Base-by-base conservation (phyloP, 2,329 filamentous ascomycete species). In the Trichoderma sp. region DNA sequence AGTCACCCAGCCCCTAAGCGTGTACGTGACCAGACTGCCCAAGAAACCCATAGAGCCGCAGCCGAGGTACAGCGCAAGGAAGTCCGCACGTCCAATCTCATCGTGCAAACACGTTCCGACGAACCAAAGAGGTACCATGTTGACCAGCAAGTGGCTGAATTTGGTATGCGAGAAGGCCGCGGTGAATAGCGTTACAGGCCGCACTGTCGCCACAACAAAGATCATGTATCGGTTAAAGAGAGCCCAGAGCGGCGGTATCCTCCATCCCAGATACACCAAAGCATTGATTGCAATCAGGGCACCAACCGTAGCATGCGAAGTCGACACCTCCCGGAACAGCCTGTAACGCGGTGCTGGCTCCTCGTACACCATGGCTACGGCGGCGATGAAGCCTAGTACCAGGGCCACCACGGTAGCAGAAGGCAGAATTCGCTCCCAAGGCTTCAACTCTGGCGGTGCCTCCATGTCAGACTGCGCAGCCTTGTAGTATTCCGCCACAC, bases 161-260 rank as follows among this genome's bases (percentile, higher is more conserved):
- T 83, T 84, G 72, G 93, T 89, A 84, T 97, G 94, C 24, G 91
- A 93, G 85, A 95, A 94, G 67, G 90, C 85, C 78, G 90, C 90
- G 41, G 90, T 90, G 33, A 96, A 80, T 77, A 94, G 83, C 77
- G 89, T 88, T 24, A 90, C 75, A 4, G 93, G 88, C 77, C 88
- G 88, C 9, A 93, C 93, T 69, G 91, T 91, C 7, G 90, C 92
- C 7, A 92, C 88, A 9, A 91, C 85, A 45, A 92, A 82, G 56
- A 93, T 85, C 84, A 94, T 91, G 85, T 93, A 93, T 77, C 87
- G 89, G 84, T 94, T 95, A 78, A 95, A 84, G 18, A 91, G 69
- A 14, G 85, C 83, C 92, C 93, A 96, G 35, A 91, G 79, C 1
- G 90, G 90, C 64, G 93, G 92, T 12, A 91, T 78, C 78, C 88